Base-by-base conservation (phyloP, 495 filamentous ascomycete species). In the Neurospora sp. region DNA sequence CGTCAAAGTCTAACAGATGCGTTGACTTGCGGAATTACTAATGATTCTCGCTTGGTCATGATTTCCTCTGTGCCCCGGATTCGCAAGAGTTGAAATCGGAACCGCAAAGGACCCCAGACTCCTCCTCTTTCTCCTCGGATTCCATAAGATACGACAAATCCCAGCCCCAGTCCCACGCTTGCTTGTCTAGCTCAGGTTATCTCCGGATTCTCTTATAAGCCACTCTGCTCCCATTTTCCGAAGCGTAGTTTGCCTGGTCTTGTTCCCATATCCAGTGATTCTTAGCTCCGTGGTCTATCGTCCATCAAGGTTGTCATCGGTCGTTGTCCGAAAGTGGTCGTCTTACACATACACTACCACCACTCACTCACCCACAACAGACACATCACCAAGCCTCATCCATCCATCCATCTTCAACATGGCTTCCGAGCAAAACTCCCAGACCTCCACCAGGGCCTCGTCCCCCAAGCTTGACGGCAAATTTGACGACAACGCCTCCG, bases 401-500 rank as follows among this genome's bases (percentile, higher is more conserved):
- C 73, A 73, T 38, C 19, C 66, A 45, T 21, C 37, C 37, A 36
- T 69, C 19, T 69, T 71, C 79, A 80, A 76, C 71, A 83, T 83
- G 81, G 76, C 74, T 40, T 73, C 77, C 69, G 73, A 74, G 73
- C 45, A 76, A 34, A 70, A 69, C 17, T 75, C 74, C 36, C 75
- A 77, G 42, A 77, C 76, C 36, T 79, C 80, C 8, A 80, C 82
- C 19, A 71, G 74, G 73, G 74, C 77, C 19, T 80, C 82, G 19
- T 84, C 83, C 4, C 77, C 82, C 34, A 78, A 76, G n/a, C 74
- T 77, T 36, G 70, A 78, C 72, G 69, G 48, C 75, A 78, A 78
- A 73, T 74, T 77, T 31, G 78, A 81, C 42, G 82, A 80, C 74
- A 78, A 79, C 45, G 76, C 78, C 21, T 86, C 83, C 45, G 85